Evolutionary conservation across 495 filamentous ascomycete species (phyloP), one percentile per base, ranked within the genome.

Genomic region (Bombardia bombarda): DNA sequence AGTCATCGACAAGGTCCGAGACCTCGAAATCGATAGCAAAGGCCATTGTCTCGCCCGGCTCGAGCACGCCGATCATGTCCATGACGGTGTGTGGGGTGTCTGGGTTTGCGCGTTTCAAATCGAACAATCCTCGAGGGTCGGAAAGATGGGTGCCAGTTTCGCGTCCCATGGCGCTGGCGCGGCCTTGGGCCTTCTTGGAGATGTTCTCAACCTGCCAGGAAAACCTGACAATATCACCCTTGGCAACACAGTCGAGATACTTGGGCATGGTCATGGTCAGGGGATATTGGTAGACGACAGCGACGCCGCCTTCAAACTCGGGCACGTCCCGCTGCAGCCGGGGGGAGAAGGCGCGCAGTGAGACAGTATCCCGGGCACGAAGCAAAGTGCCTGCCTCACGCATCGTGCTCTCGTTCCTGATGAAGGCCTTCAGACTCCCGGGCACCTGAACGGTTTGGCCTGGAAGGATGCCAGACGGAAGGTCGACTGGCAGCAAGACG

Each of bases 211-310:
- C 36, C 52, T 56, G 39, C 55, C 55, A 58, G 8, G 40, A 45
- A 20, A 53, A 55, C 14, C 21, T 42, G 3, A 55, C 49, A 13
- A 26, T 41, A 21, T 51, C 46, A 12, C 52, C 55, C 32, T 52
- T 55, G 16, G 45, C 38, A n/a, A 58, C 49, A 23, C 55, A 55
- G 42, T 58, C 55, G 1, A 58, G 40, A 32, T 52, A 58, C n/a
- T 26, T 45, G 1, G 55, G 55, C 17, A 43, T 37, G 6, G 38
- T 46, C 23, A 51, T 46, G 26, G 47, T 22, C 6, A 58, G 36
- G 12, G 55, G 55, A 28, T 58, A 55, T 43, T 46, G 41, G 18
- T 49, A 55, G 9, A 32, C 24, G 4, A 55, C 46, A 1, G 21
- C 36, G 1, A 43, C 37, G 2, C 34, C 32, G 8, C 52, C 52